Evolutionary conservation across 495 filamentous ascomycete genomes (phyloP).

Genomic region (Elasticomyces elasticus): DNA sequence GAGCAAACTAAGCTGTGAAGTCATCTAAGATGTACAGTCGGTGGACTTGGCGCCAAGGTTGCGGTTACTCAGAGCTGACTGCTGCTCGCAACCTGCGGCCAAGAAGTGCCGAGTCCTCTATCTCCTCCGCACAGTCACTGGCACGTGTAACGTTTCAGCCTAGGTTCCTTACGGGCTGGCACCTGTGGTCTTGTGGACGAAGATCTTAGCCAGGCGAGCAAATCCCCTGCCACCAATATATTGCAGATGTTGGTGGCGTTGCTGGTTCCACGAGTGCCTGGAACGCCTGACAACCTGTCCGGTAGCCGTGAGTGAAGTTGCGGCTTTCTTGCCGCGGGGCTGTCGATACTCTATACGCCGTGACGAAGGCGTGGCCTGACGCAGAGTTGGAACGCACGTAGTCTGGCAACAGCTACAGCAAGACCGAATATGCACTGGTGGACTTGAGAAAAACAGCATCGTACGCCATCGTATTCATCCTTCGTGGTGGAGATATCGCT

Average conservation of each 20-base stretch:
- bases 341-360: background rate
- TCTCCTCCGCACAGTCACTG: background rate
- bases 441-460: too few relatives aligned
- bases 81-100: background rate
- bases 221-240: background rate
- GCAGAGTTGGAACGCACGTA: background rate
- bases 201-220: too few relatives aligned
- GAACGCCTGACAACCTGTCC: background rate
- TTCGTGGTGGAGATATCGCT: too few relatives aligned
- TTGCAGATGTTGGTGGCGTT: background rate
- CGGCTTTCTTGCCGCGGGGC: background rate
- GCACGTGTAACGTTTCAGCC: background rate
- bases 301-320: background rate
- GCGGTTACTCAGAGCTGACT: slow-evolving; percentile 1
- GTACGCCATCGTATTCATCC: too few relatives aligned
- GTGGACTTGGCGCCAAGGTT: background rate
- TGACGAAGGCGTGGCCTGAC: background rate
- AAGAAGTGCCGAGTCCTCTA: background rate
- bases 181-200: too few relatives aligned
- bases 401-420: too few relatives aligned
- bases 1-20: background rate
- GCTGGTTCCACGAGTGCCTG: background rate
- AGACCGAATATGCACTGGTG: too few relatives aligned
- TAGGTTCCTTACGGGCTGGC: too few relatives aligned
- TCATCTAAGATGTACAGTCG: background rate